Conservation (phyloP, 2,329 filamentous ascomycete genomes). For the Sclerotiophoma versabilis region DNA sequence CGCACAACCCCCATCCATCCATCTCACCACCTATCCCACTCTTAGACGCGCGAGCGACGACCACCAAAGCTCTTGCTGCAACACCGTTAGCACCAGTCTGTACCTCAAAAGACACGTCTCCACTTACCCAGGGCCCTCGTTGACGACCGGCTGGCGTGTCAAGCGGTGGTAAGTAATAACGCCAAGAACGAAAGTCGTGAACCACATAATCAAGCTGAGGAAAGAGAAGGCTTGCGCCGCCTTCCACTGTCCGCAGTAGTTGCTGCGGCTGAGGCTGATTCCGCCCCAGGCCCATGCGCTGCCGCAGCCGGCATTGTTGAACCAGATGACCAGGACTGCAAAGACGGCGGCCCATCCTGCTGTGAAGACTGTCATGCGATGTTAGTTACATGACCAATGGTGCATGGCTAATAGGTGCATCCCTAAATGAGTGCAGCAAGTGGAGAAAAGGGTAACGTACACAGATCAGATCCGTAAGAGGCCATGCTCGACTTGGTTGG, state of each 20-base stretch:
- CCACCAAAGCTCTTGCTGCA: conserved; percentile 10
- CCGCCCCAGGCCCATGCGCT: conserved; percentile 60
- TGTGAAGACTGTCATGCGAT: conserved; percentile 59
- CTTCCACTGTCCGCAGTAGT: conserved; percentile 73
- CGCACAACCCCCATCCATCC: not conserved
- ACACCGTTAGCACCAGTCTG: not conserved
- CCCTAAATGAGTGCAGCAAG: not conserved
- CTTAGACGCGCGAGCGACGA: conserved; percentile 12
- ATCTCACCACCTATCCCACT: not conserved
- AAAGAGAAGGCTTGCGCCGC: conserved; percentile 75
- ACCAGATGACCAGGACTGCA: conserved; percentile 50
- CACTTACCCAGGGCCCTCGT: conserved; percentile 14
- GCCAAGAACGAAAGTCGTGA: conserved; percentile 58
- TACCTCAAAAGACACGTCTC: not conserved
- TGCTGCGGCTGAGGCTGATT: conserved; percentile 50
- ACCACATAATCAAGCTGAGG: conserved; percentile 74
- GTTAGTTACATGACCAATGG: not conserved
- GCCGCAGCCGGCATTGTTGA: conserved; percentile 35
- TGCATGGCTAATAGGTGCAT: no score
- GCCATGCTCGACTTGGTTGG: conserved; percentile 73
- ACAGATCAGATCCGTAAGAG: conserved; percentile 73
- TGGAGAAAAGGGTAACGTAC: conserved; percentile 9
- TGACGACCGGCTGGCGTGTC: conserved; percentile 12
- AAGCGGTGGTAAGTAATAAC: conserved; percentile 30
- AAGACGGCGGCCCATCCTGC: conserved; percentile 68